phyloP scores from a whole-genome alignment of 306 rosid species.

The Boehmeria nivea region DNA sequence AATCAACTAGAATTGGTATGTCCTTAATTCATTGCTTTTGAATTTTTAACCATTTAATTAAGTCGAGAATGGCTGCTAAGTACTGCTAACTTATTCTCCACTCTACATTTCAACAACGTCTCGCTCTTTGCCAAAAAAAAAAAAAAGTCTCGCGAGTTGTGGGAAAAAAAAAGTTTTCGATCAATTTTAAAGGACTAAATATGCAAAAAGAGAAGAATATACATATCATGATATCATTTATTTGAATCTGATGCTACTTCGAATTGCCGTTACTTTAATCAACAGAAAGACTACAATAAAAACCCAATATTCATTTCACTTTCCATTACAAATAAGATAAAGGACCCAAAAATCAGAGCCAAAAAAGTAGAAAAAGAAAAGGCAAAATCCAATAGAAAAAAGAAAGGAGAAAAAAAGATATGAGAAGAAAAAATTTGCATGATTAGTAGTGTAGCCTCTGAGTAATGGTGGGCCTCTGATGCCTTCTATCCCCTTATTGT shows the following conservation, averaged over 20 bases:
- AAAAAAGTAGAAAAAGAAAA: background rate
- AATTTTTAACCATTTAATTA: too few species aligned
- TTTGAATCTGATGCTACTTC: background rate
- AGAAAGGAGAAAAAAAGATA: background rate
- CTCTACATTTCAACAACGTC: too few species aligned
- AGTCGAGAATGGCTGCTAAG: too few species aligned
- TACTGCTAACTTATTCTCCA: too few species aligned
- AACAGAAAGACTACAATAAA: background rate
- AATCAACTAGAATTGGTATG: too few species aligned
- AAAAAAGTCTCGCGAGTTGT: too few species aligned
- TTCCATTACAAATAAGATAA: background rate
- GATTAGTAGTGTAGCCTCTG: background rate
- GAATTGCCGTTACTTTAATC: background rate
- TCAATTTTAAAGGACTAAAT: too few species aligned
- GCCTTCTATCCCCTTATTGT: constrained; percentile 19
- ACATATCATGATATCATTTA: too few species aligned
- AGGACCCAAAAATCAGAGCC: background rate
- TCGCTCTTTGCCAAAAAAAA: too few species aligned
- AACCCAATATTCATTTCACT: background rate
- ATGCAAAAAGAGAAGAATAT: too few species aligned
- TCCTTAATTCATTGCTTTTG: too few species aligned
- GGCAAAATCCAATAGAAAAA: background rate
- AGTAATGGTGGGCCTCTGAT: constrained; percentile 24
- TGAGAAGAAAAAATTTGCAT: background rate
- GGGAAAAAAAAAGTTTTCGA: too few species aligned